These are phyloP conservation scores for Salmacisia buchloeana DNA, from an alignment of 1,284 basidiomycete genomes.

Conservation along the genomic window DNA sequence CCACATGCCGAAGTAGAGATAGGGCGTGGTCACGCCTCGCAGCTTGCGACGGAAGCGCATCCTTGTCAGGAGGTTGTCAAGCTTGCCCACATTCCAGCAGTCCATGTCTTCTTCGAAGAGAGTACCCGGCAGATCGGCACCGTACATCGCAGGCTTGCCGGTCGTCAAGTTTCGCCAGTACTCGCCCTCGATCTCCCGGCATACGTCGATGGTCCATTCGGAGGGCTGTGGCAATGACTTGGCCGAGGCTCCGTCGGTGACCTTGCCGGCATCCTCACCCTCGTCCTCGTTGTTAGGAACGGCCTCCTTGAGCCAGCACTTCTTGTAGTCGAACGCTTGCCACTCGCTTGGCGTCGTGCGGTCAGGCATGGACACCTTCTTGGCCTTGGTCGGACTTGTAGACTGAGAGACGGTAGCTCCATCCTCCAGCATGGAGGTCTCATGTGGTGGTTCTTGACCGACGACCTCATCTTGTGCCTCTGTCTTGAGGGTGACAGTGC, in stretches of 20 bases:
- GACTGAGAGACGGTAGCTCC: background rate
- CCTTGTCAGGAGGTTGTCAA: conserved; percentile 79
- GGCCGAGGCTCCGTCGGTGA: background rate
- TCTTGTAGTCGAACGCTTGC: conserved; percentile 38
- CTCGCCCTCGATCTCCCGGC: conserved; percentile 76
- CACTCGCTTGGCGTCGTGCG: conserved; percentile 36
- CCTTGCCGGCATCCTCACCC: background rate
- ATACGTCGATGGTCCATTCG: conserved; percentile 54
- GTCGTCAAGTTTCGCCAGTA: conserved; percentile 89
- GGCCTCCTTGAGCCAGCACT: conserved; percentile 39
- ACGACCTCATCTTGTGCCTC: background rate
- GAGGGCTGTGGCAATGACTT: conserved; percentile 1
- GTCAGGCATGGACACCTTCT: conserved; percentile 34
- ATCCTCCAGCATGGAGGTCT: background rate
- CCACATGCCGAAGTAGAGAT: conserved; percentile 99
- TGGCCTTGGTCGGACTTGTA: conserved; percentile 14
- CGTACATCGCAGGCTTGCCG: conserved; percentile 88
- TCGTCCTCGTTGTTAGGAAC: background rate
- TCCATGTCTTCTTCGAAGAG: conserved; percentile 75
- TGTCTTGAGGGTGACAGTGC: background rate
- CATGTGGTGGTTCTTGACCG: background rate
- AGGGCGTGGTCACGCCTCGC: conserved; percentile 94
- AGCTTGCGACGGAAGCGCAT: conserved; percentile 65
- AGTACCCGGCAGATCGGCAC: conserved; percentile 85
- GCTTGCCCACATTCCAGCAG: conserved; percentile 85